These are phyloP conservation scores for Terfezia boudieri DNA, from an alignment of 495 filamentous ascomycete species.

Conservation along the genomic window DNA sequence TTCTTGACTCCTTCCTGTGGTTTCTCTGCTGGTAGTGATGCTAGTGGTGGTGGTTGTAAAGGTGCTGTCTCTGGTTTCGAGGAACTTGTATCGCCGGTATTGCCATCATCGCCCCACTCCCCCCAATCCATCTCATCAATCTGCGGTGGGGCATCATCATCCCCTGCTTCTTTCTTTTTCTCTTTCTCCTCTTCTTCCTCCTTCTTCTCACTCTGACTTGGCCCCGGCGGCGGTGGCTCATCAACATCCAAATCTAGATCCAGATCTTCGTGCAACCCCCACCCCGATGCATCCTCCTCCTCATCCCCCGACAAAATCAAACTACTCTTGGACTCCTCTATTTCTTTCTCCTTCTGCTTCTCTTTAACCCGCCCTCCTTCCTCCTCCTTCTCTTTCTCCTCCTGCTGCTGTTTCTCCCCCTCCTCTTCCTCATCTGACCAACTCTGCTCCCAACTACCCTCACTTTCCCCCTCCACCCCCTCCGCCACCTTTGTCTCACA, in stretches of 20 bases:
- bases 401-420: background rate
- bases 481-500: slow-evolving; percentile 51
- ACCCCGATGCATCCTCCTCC: slow-evolving; percentile 36
- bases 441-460: background rate
- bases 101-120: slow-evolving; percentile 13
- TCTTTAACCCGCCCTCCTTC: background rate
- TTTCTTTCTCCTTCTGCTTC: slow-evolving; percentile 33
- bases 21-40: background rate
- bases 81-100: background rate
- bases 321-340: slow-evolving; percentile 30
- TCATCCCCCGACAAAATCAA: slow-evolving; percentile 8
- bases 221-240: background rate
- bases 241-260: slow-evolving; percentile 8
- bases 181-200: slow-evolving; percentile 24
- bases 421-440: background rate
- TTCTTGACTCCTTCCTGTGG: background rate
- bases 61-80: slow-evolving; percentile 3
- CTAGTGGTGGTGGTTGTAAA: slow-evolving; percentile 4
- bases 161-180: slow-evolving; percentile 50
- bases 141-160: slow-evolving; percentile 22
- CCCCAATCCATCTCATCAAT: slow-evolving; percentile 18
- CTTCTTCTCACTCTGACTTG: background rate
- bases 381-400: background rate
- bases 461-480: background rate
- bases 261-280: slow-evolving; percentile 31